phyloP scores from a whole-genome alignment of 352 stramenopile species.

The Phytopythium oedochilum region DNA sequence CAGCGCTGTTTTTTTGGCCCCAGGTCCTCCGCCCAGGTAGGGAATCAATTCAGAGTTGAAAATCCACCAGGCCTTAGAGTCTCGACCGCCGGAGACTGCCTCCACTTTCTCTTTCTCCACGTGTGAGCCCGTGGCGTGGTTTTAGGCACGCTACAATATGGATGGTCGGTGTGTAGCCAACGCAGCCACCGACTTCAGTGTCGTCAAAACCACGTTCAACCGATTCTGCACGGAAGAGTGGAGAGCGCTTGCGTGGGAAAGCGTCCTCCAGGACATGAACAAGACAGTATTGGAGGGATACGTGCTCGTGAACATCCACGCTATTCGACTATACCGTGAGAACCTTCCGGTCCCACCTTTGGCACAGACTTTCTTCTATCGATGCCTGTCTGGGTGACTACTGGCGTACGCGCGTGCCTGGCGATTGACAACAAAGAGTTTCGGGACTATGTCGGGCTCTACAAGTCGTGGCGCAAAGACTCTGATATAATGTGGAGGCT shows the following conservation, averaged over 20 bases:
- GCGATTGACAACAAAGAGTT: not conserved
- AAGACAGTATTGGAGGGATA: constrained; percentile 4
- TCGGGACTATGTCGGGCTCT: constrained; percentile 1
- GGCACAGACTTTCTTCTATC: not conserved
- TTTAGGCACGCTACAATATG: not conserved
- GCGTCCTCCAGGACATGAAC: constrained; percentile 4
- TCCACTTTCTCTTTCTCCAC: too few relatives aligned
- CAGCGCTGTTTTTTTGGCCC: too few relatives aligned
- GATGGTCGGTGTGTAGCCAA: not conserved
- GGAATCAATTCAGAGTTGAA: too few relatives aligned
- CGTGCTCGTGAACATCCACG: constrained; percentile 5
- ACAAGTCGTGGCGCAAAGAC: constrained; percentile 9
- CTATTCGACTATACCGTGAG: not conserved
- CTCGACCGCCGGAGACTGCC: too few relatives aligned
- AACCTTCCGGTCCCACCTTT: not conserved
- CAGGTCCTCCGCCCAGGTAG: too few relatives aligned
- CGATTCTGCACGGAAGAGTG: constrained; percentile 2
- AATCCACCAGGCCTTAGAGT: too few relatives aligned
- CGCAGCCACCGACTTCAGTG: not conserved
- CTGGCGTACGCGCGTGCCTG: not conserved
- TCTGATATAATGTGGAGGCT: constrained; percentile 10
- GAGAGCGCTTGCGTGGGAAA: constrained; percentile 4
- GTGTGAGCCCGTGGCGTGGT: too few relatives aligned
- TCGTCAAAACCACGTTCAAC: not conserved
- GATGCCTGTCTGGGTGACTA: not conserved